A percentile compares a stretch with the other conserved stretches of the same genome.
Evolutionary conservation across 2,329 filamentous ascomycete genomes (phyloP).

Genomic region (Nothomitra cinnamomea): DNA sequence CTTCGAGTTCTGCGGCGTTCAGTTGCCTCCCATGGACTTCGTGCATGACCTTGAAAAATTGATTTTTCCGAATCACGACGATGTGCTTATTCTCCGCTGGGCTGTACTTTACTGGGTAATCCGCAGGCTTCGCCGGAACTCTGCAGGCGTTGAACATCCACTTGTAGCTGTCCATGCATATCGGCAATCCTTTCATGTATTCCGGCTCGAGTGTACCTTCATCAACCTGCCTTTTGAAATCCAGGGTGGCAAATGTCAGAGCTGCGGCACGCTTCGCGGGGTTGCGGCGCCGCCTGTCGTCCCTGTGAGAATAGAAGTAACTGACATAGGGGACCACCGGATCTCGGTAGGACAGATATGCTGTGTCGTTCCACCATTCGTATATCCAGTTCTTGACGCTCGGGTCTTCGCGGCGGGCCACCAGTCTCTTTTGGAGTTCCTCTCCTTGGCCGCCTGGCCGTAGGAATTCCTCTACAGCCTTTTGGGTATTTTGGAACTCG

Average conservation of each 20-base stretch:
- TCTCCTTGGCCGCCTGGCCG: slow-evolving; percentile 70
- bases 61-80: slow-evolving; percentile 81
- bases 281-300: slow-evolving; percentile 74
- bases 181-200: slow-evolving; percentile 95
- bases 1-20: slow-evolving; percentile 76
- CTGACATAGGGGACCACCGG: slow-evolving; percentile 95
- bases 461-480: slow-evolving; percentile 76
- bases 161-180: slow-evolving; percentile 96
- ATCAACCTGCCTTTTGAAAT: slow-evolving; percentile 92
- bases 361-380: slow-evolving; percentile 96
- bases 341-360: slow-evolving; percentile 85
- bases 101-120: slow-evolving; percentile 70
- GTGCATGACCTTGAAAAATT: slow-evolving; percentile 84
- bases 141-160: slow-evolving; percentile 97
- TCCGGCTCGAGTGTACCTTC: slow-evolving; percentile 72
- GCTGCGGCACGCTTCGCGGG: slow-evolving; percentile 87
- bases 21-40: slow-evolving; percentile 71
- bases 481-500: slow-evolving; percentile 58
- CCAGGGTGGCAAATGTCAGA: slow-evolving; percentile 66
- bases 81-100: slow-evolving; percentile 69
- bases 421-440: slow-evolving; percentile 72
- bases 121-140: slow-evolving; percentile 64
- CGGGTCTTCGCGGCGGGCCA: slow-evolving; percentile 63
- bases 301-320: slow-evolving; percentile 97
- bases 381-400: slow-evolving; percentile 83